phyloP scores from a whole-genome alignment of 345 rosid genomes.

The Salix viminalis region DNA sequence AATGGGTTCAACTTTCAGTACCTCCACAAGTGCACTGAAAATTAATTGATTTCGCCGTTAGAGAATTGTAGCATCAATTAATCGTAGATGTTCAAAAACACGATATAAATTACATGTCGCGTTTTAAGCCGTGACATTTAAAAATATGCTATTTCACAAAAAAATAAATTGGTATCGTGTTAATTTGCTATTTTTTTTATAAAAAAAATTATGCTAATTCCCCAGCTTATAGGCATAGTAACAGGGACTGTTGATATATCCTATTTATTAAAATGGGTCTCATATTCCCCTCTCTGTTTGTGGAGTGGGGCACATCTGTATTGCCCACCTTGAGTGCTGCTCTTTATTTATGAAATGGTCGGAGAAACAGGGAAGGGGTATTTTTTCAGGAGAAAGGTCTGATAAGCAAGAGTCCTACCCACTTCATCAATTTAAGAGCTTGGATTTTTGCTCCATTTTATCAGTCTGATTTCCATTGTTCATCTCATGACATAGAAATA shows the following conservation, averaged over 20 bases:
- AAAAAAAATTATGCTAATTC: no score
- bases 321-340: constrained; percentile 39
- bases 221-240: constrained; percentile 26
- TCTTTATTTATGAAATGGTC: constrained; percentile 36
- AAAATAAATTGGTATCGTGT: no score
- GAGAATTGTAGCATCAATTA: no score
- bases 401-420: constrained; percentile 4
- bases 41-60: no score
- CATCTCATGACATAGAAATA: constrained; percentile 41
- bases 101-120: no score
- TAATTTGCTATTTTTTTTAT: no score
- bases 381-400: constrained; percentile 17
- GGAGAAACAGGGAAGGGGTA: constrained; percentile 18
- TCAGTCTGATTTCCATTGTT: constrained; percentile 24
- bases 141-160: no score
- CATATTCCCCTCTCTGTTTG: constrained; percentile 29
- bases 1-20: no score
- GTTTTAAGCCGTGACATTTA: no score
- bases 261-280: constrained; percentile 17
- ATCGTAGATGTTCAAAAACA: no score
- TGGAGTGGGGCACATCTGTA: constrained; percentile 24
- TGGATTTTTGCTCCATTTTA: constrained; percentile 18
- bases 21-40: no score
- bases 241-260: constrained; percentile 32
- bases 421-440: constrained; percentile 9